phyloP scores from a whole-genome alignment of 164 flowering plant species.

The Liquidambar formosana region DNA sequence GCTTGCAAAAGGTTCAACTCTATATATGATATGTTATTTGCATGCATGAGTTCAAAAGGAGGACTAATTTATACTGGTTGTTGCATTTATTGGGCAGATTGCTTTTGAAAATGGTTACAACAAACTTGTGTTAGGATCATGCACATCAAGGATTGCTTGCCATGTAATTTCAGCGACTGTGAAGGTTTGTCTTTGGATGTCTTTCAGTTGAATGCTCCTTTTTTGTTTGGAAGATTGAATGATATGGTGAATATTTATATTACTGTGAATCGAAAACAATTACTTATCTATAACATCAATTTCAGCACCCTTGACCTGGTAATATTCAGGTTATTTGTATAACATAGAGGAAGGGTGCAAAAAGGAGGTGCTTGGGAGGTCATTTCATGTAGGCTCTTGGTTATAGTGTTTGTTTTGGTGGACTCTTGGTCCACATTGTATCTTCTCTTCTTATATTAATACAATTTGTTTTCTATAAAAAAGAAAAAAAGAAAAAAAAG shows the following conservation, averaged over 20 bases:
- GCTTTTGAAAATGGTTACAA: constrained; percentile 79
- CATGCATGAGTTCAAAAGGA: background rate
- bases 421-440: too few species aligned
- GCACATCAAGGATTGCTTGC: constrained; percentile 88
- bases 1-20: constrained; percentile 77
- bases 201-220: background rate
- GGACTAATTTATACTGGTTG: constrained; percentile 3
- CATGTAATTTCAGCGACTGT: constrained; percentile 87
- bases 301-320: too few species aligned
- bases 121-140: constrained; percentile 78
- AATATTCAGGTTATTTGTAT: too few species aligned
- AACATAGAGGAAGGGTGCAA: too few species aligned
- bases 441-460: too few species aligned
- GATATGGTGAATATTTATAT: background rate
- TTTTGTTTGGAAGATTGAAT: background rate
- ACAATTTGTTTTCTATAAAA: too few species aligned
- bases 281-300: too few species aligned
- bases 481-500: too few species aligned
- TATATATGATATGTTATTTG: constrained; percentile 4
- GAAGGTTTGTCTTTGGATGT: constrained; percentile 52
- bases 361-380: too few species aligned
- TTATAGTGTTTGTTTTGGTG: too few species aligned
- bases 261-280: too few species aligned
- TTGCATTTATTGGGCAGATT: constrained; percentile 42
- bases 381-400: too few species aligned